Percentiles rank a stretch among this genome's conserved stretches.
Evolutionary conservation across 805 yeast genomes (phyloP).

Genomic region (Cyberlindnera nakhonratchasimensis): DNA sequence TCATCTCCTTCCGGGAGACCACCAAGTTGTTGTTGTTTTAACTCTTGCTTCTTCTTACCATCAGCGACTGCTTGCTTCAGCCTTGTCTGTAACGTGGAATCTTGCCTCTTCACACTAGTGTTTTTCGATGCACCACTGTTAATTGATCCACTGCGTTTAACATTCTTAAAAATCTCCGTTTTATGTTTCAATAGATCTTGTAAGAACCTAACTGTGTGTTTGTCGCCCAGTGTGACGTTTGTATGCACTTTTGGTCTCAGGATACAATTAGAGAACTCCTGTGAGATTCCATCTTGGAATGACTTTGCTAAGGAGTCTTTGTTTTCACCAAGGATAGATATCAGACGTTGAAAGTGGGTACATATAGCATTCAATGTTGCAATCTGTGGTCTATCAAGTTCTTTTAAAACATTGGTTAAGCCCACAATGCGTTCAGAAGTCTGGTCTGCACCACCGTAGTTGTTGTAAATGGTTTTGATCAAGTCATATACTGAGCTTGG

Average conservation of each 20-base stretch:
- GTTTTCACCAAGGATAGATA: conserved; percentile 48
- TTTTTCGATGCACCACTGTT: conserved; percentile 5
- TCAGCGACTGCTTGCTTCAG: conserved; percentile 27
- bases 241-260: conserved; percentile 49
- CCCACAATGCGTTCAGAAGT: conserved; percentile 49
- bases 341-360: conserved; percentile 67
- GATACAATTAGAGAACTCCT: conserved; percentile 63
- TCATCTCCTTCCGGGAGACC: conserved; percentile 3
- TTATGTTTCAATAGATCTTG: conserved; percentile 59
- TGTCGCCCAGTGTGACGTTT: conserved; percentile 49
- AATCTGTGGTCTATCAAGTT: conserved; percentile 64
- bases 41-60: conserved; percentile 13
- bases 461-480: conserved; percentile 60
- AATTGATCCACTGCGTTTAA: conserved; percentile 35
- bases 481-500: conserved; percentile 64
- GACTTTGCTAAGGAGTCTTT: conserved; percentile 36
- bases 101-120: conserved; percentile 17
- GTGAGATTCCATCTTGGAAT: conserved; percentile 48
- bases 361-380: conserved; percentile 80
- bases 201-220: conserved; percentile 55
- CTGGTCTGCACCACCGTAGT: conserved; percentile 37
- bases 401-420: conserved; percentile 59
- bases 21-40: conserved; percentile 2
- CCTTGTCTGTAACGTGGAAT: conserved; percentile 24
- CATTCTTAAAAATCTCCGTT: conserved; percentile 60